Evolutionary conservation across 2,329 filamentous ascomycete species (phyloP).

Genomic region (Ceratocystis cubensis): DNA sequence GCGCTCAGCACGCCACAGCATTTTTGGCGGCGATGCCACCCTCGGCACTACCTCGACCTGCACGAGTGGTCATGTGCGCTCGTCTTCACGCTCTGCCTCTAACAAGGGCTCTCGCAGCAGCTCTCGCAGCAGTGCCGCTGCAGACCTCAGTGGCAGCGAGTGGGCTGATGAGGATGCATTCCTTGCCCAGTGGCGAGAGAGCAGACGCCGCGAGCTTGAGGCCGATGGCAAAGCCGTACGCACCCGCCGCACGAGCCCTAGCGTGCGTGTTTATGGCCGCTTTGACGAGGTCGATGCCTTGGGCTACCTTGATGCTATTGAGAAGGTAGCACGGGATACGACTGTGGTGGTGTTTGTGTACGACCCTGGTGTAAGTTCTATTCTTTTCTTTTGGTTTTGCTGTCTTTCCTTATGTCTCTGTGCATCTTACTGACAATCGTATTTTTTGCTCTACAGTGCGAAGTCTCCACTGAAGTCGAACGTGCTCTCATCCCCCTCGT

Average conservation of each 20-base stretch:
- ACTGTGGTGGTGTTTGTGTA: slow-evolving; percentile 89
- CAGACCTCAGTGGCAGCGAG: slow-evolving; percentile 34
- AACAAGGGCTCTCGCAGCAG: slow-evolving; percentile 39
- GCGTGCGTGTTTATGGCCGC: slow-evolving; percentile 62
- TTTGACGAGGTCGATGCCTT: slow-evolving; percentile 76
- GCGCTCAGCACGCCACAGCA: slow-evolving; percentile 41
- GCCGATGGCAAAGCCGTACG: slow-evolving; percentile 43
- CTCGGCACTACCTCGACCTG: slow-evolving; percentile 1
- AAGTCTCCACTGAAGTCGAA: slow-evolving; percentile 67
- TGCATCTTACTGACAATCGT: slow-evolving; percentile 18
- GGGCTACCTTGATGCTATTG: slow-evolving; percentile 91
- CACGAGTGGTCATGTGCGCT: slow-evolving; percentile 22
- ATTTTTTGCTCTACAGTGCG: slow-evolving; percentile 44
- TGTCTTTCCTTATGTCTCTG: background rate
- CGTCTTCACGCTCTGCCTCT: slow-evolving; percentile 27
- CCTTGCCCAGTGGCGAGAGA: slow-evolving; percentile 73
- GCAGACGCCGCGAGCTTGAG: slow-evolving; percentile 65
- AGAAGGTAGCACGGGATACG: slow-evolving; percentile 70
- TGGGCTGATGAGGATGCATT: slow-evolving; percentile 57
- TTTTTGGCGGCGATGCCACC: slow-evolving; percentile 37
- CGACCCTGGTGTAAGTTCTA: slow-evolving; percentile 59
- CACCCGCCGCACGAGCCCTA: slow-evolving; percentile 61
- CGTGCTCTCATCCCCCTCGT: slow-evolving; percentile 66
- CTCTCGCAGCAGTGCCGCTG: slow-evolving; percentile 23
- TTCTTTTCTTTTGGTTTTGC: background rate